Conservation (phyloP, 257 asterid species). For the Solanum appendiculatum region DNA sequence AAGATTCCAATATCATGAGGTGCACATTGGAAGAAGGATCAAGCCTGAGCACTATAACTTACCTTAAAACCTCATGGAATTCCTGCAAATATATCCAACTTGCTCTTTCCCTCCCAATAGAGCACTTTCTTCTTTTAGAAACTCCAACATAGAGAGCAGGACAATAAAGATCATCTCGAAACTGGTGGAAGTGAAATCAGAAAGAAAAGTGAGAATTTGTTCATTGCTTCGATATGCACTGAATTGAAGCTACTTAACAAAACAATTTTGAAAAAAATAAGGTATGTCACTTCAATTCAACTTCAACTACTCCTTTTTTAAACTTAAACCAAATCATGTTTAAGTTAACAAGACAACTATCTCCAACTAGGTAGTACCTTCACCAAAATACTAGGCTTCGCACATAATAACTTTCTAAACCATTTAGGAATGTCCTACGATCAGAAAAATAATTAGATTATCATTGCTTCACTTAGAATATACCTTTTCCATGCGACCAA, state of each 20-base stretch:
- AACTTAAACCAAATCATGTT: neutral
- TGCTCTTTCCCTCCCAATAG: conserved; percentile 53
- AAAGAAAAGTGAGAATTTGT: neutral
- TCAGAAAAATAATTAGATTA: neutral
- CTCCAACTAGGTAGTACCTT: neutral
- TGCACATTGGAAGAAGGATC: neutral
- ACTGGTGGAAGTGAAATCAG: conserved; percentile 21
- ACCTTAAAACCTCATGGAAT: conserved; percentile 74
- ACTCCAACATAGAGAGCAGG: conserved; percentile 63
- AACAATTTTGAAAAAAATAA: neutral
- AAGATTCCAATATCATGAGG: neutral
- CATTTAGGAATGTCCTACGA: neutral
- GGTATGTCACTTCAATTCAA: neutral
- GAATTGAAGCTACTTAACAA: neutral
- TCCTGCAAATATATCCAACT: conserved; percentile 55
- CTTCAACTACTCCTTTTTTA: neutral
- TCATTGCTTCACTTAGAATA: neutral
- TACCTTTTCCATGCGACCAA: neutral
- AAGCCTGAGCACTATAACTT: conserved; percentile 9
- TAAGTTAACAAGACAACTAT: neutral
- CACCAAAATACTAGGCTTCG: neutral
- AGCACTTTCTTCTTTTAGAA: conserved; percentile 55
- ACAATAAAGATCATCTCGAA: conserved; percentile 41
- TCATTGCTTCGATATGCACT: neutral
- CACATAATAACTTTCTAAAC: neutral